These are phyloP conservation scores for Otatea glauca DNA, from an alignment of 176 grass and related monocot genomes.

Conservation along the genomic window DNA sequence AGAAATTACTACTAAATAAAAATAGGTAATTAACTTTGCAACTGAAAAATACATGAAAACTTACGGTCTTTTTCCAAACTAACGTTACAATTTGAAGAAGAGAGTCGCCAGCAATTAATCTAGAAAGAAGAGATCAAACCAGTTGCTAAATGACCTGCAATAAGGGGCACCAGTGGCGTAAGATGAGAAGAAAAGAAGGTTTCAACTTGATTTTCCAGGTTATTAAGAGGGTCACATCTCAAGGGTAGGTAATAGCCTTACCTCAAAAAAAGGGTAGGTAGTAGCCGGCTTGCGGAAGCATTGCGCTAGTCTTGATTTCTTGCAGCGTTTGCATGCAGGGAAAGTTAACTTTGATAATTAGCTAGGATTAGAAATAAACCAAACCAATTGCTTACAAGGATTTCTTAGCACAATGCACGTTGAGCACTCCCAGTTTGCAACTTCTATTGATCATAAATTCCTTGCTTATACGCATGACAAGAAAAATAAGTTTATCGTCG, in stretches of 20 bases:
- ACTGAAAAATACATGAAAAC: neutral
- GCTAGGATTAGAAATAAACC: neutral
- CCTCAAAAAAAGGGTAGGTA: constrained; percentile 39
- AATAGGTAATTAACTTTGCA: neutral
- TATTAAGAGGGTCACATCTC: constrained; percentile 59
- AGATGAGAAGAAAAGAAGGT: constrained; percentile 42
- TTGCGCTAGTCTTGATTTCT: constrained; percentile 12
- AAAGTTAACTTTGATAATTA: neutral
- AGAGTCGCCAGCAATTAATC: constrained; percentile 1
- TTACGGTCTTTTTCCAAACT: neutral
- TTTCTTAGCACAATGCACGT: constrained; percentile 3
- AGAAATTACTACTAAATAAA: neutral
- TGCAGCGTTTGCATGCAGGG: constrained; percentile 1
- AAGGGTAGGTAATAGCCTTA: constrained; percentile 46
- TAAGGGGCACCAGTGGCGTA: constrained; percentile 34
- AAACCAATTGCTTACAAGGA: neutral
- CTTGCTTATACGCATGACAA: neutral
- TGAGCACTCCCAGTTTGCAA: constrained; percentile 24
- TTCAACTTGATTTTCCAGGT: constrained; percentile 38
- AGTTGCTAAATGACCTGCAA: constrained; percentile 23
- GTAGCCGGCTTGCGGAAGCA: constrained; percentile 30
- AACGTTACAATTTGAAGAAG: constrained; percentile 9
- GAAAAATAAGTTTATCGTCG: neutral
- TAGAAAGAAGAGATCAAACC: neutral
- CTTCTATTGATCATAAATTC: neutral